These are phyloP conservation scores for Lathyrus sativus DNA, from an alignment of 306 rosid genomes.

Conservation along the genomic window DNA sequence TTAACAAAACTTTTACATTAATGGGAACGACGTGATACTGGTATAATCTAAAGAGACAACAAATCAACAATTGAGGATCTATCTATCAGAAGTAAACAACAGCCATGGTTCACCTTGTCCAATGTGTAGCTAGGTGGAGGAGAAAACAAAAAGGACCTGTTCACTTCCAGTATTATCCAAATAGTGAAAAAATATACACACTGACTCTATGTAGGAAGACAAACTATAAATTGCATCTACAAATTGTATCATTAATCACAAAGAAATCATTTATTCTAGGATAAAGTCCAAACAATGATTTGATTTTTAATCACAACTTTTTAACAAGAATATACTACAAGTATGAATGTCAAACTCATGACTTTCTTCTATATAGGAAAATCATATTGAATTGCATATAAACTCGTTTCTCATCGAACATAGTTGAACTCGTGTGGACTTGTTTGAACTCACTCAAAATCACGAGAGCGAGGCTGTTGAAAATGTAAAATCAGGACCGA, in stretches of 20 bases:
- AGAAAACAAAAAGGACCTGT: slow-evolving; percentile 15
- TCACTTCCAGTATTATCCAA: slow-evolving; percentile 22
- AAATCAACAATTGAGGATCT: slow-evolving; percentile 29
- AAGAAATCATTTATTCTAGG: background rate
- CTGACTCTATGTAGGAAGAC: slow-evolving; percentile 9
- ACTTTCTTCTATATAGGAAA: background rate
- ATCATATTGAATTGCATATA: background rate
- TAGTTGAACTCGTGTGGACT: background rate
- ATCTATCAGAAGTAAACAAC: slow-evolving; percentile 13
- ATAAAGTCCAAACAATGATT: background rate
- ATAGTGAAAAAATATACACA: slow-evolving; percentile 9
- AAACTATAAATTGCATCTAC: slow-evolving; percentile 14
- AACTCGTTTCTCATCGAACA: background rate
- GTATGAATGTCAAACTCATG: background rate
- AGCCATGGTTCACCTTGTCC: slow-evolving; percentile 22
- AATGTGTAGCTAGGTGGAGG: slow-evolving; percentile 7
- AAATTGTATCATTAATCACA: slow-evolving; percentile 10
- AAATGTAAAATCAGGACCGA: slow-evolving; percentile 10
- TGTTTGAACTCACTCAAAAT: background rate
- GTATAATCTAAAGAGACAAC: slow-evolving; percentile 12
- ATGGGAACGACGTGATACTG: background rate
- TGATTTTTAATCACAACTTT: background rate
- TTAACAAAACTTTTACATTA: slow-evolving; percentile 14
- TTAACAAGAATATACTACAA: background rate
- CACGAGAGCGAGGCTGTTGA: background rate